Percentiles rank a stretch among this genome's conserved stretches.
phyloP scores from a whole-genome alignment of 306 rosid genomes.

The Casuarina glauca region DNA sequence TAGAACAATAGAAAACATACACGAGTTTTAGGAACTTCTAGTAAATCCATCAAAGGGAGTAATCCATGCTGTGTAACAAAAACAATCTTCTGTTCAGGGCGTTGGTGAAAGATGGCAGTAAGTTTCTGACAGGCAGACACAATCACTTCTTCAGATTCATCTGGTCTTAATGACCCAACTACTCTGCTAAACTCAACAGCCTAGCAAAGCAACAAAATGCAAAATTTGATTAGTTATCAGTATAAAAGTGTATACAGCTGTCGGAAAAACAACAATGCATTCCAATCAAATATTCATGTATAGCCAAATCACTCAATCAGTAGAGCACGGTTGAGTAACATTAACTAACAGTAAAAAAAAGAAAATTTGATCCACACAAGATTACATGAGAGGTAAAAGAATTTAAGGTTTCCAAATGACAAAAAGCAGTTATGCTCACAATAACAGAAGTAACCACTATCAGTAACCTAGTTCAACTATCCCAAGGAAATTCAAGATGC shows the following conservation, averaged over 20 bases:
- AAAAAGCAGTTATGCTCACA: background rate
- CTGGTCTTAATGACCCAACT: slow-evolving; percentile 78
- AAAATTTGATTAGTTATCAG: slow-evolving; percentile 29
- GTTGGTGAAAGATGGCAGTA: slow-evolving; percentile 72
- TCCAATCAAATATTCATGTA: background rate
- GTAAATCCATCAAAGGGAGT: slow-evolving; percentile 86
- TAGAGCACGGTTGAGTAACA: background rate
- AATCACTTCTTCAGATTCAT: slow-evolving; percentile 85
- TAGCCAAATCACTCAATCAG: background rate
- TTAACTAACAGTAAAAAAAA: background rate
- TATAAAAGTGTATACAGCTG: background rate
- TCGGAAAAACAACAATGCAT: background rate
- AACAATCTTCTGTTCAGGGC: slow-evolving; percentile 92
- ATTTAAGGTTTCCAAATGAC: background rate
- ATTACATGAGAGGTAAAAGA: background rate
- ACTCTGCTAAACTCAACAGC: slow-evolving; percentile 95
- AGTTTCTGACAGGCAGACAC: slow-evolving; percentile 91
- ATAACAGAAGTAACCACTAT: background rate
- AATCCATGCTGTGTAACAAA: slow-evolving; percentile 93
- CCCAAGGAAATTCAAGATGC: slow-evolving; percentile 8
- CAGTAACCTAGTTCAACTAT: background rate
- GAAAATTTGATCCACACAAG: background rate
- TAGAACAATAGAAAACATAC: slow-evolving; percentile 52
- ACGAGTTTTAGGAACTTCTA: slow-evolving; percentile 82
- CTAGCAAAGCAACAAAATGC: slow-evolving; percentile 42